Conservation (phyloP, 768 basidiomycete genomes). For the Termitomyces sp. region DNA sequence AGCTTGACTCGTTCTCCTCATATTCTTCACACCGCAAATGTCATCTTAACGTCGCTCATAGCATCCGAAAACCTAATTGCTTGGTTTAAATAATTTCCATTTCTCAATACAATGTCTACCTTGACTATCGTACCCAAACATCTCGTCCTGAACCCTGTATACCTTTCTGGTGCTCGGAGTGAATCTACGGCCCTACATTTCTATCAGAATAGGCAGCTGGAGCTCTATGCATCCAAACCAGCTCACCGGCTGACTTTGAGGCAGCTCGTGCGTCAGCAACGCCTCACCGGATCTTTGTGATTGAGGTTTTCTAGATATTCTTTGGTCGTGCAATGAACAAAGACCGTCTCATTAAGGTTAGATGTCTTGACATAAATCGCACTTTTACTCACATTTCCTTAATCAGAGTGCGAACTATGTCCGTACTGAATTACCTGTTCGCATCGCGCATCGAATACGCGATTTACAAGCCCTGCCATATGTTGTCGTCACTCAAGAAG, state of each 20-base stretch:
- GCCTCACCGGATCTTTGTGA: neutral
- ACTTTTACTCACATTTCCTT: neutral
- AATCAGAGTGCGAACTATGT: constrained; percentile 86
- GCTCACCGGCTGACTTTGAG: constrained; percentile 71
- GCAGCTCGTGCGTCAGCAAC: constrained; percentile 58
- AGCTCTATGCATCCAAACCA: constrained; percentile 72
- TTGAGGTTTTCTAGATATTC: constrained; percentile 53
- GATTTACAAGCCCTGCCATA: constrained; percentile 87
- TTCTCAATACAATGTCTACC: constrained; percentile 11
- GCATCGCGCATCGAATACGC: constrained; percentile 82
- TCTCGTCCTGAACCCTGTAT: neutral
- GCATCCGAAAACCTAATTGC: neutral
- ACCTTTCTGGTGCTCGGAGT: constrained; percentile 7
- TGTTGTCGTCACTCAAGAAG: constrained; percentile 82
- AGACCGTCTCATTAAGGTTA: constrained; percentile 72
- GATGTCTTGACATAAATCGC: constrained; percentile 3
- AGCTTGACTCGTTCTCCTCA: no score
- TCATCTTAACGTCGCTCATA: neutral
- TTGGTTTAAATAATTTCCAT: neutral
- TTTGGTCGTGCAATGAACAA: constrained; percentile 82
- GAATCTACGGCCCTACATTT: constrained; percentile 51
- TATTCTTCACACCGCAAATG: neutral
- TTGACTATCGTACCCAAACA: constrained; percentile 5
- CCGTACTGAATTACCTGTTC: constrained; percentile 81
- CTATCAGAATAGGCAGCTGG: constrained; percentile 81